Evolutionary conservation across 345 rosid genomes (phyloP), one percentile per base, ranked within the genome.

Genomic region (Hirschfeldia incana): DNA sequence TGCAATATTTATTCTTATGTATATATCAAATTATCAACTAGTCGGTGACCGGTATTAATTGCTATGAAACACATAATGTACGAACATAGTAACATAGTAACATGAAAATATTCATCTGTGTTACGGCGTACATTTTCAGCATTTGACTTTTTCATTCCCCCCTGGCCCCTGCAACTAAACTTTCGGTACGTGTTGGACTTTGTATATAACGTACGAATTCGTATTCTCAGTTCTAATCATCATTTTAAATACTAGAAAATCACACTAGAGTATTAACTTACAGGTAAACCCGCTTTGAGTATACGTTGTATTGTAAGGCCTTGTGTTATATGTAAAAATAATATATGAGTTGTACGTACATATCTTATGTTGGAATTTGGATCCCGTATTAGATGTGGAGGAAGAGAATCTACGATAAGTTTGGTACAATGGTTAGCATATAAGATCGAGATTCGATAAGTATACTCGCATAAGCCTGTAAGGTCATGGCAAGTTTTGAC

Each of bases 1-100:
- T 15, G 66, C 58, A 71, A 33, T 72, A 66, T 13, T n/a, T 68
- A 44, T 44, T 68, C 15, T 68, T 61, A 44, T 67, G 44, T 77
- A 63, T 10, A 63, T 51, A 64, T 53, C 66, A 70, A 53, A 70
- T 51, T 64, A 65, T 21, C 61, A 78, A 57, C 72, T 46, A 63
- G 79, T 69, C 76, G 79, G 79, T 80, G 79, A 75, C 51, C 9
- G 29, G 82, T 60, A 60, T 60, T 27, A 60, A 67, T 78, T 46
- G 75, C 34, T 62, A 27, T 42, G 9, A 68, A 62, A 67, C 46
- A 67, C 46, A 67, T 60, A 6, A 49, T 49, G 61, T 28, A 62
- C 46, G 69, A 79, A 80, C 79, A 74, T 74, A 62, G 58, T 64
- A 79, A 80, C 79, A 74, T 74, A 39, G 75, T 63, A 74, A 74